A percentile compares a stretch with the other conserved stretches of the same genome.
Evolutionary conservation across 164 flowering plant genomes (phyloP).

Genomic region (Magnolia changhungtana): DNA sequence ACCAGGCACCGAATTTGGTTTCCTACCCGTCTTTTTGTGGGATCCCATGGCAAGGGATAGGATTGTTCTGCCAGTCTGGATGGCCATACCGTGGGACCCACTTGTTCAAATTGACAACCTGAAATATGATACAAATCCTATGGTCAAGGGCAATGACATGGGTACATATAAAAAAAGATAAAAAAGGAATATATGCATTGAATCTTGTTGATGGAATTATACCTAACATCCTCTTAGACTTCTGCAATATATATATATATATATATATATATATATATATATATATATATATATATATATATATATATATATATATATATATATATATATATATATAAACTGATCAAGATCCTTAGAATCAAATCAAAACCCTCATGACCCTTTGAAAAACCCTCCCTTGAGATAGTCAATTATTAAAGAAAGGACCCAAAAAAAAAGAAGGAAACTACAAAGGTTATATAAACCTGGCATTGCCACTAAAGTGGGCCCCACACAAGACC

Average conservation of each 20-base stretch:
- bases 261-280: too few species aligned
- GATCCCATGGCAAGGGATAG: background rate
- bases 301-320: too few species aligned
- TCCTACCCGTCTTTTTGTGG: background rate
- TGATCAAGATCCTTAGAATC: conserved; percentile 18
- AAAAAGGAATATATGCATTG: conserved; percentile 26
- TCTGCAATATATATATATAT: background rate
- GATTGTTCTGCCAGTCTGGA: background rate
- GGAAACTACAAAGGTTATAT: conserved; percentile 7
- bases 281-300: too few species aligned
- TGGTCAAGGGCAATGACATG: background rate
- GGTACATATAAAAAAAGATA: background rate
- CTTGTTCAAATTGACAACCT: background rate
- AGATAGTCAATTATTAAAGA: conserved; percentile 18
- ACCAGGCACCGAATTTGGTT: background rate
- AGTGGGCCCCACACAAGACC: conserved; percentile 14
- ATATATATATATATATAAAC: too few species aligned
- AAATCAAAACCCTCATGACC: conserved; percentile 11
- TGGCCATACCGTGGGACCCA: background rate
- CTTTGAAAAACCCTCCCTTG: conserved; percentile 13
- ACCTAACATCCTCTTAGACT: conserved; percentile 17
- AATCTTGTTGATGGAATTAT: conserved; percentile 26
- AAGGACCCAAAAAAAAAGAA: background rate
- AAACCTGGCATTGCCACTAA: conserved; percentile 17
- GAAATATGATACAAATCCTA: background rate